Conservation (phyloP, 768 basidiomycete genomes). For the Multifurca ochricompacta region DNA sequence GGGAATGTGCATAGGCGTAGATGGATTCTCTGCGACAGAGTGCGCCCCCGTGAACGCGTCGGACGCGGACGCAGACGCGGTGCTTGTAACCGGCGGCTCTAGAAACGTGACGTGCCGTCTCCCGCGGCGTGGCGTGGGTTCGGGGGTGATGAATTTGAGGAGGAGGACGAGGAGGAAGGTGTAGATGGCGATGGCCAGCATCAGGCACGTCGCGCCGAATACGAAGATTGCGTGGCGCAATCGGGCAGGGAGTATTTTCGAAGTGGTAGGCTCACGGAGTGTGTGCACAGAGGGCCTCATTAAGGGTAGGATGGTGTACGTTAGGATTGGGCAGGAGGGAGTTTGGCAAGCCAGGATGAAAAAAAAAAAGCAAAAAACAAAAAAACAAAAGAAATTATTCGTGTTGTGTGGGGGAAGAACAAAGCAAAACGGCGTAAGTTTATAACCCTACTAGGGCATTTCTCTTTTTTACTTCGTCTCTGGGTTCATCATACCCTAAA, state of each 20-base stretch:
- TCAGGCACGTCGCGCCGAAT: slow-evolving; percentile 6
- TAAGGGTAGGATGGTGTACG: not conserved
- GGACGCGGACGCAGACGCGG: too few species aligned
- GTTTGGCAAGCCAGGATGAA: not conserved
- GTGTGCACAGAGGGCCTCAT: slow-evolving; percentile 3
- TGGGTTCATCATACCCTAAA: not conserved
- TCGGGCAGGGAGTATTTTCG: not conserved
- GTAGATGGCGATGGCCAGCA: not conserved
- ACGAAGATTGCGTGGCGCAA: slow-evolving; percentile 3
- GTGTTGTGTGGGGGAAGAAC: too few species aligned
- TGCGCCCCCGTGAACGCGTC: too few species aligned
- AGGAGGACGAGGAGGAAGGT: slow-evolving; percentile 5
- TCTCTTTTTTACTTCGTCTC: too few species aligned
- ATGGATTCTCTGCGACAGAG: too few species aligned
- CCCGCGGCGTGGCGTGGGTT: not conserved
- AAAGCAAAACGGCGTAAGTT: slow-evolving; percentile 1
- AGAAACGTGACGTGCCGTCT: slow-evolving; percentile 7
- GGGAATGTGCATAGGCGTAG: too few species aligned
- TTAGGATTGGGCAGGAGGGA: not conserved
- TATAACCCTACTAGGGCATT: slow-evolving; percentile 9
- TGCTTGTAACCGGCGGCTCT: too few species aligned
- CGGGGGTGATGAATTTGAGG: not conserved
- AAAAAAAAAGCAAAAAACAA: too few species aligned
- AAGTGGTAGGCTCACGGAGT: not conserved
- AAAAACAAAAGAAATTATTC: too few species aligned